Evolutionary conservation across 768 basidiomycete species (phyloP).

Genomic region (Hysterangium stoloniferum): DNA sequence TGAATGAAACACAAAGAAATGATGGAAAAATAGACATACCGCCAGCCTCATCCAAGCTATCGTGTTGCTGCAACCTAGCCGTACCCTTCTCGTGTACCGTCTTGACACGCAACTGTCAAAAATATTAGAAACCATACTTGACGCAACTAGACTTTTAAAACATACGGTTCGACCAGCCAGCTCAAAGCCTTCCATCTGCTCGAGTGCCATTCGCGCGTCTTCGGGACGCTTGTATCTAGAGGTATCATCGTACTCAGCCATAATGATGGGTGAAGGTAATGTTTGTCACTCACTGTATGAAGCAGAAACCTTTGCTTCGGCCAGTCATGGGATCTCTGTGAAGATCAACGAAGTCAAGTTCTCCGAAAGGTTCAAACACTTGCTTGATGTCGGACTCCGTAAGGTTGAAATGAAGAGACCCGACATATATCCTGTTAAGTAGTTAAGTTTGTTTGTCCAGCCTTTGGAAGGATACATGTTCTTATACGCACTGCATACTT

Average conservation of each 20-base stretch:
- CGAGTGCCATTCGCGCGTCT: conserved; percentile 93
- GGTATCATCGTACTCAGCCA: conserved; percentile 4
- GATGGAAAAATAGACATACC: conserved; percentile 37
- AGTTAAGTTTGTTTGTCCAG: too few species aligned
- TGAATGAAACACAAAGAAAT: conserved; percentile 7
- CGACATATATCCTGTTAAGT: conserved; percentile 78
- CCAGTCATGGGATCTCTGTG: conserved; percentile 93
- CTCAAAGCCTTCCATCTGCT: conserved; percentile 99
- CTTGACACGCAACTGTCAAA: conserved; percentile 69
- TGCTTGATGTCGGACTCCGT: conserved; percentile 96
- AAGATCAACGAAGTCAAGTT: conserved; percentile 96
- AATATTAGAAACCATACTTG: conserved; percentile 15
- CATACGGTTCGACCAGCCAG: conserved; percentile 88
- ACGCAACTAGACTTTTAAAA: conserved; percentile 13
- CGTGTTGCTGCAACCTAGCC: conserved; percentile 64
- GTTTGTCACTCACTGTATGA: conserved; percentile 73
- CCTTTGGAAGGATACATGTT: conserved; percentile 9
- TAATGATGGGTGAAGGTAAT: not conserved
- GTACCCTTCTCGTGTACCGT: conserved; percentile 90
- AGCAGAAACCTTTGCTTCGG: conserved; percentile 95
- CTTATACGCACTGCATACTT: conserved; percentile 68
- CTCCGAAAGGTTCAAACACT: conserved; percentile 98
- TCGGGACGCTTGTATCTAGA: conserved; percentile 79
- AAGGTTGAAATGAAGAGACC: conserved; percentile 93
- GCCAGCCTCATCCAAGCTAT: conserved; percentile 83